phyloP scores from a whole-genome alignment of 192 early-diverging fungal genomes.

The Backusella parvicylindrica region DNA sequence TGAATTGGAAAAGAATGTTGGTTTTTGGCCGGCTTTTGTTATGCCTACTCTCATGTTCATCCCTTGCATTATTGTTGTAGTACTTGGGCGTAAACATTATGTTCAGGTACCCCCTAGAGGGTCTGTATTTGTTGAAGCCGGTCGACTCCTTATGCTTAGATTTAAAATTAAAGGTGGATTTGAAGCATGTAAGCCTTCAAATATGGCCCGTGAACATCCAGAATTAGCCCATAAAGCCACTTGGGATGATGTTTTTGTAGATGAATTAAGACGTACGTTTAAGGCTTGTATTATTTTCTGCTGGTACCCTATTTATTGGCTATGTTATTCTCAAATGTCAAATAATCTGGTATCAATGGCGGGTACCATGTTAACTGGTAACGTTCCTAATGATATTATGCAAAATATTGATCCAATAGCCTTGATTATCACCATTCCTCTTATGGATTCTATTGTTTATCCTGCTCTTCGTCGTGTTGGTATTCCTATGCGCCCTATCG shows the following conservation, averaged over 20 bases:
- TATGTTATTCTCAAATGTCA: slow-evolving; percentile 64
- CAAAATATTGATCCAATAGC: slow-evolving; percentile 67
- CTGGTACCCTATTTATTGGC: slow-evolving; percentile 75
- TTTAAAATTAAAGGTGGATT: slow-evolving; percentile 40
- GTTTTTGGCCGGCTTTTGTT: slow-evolving; percentile 59
- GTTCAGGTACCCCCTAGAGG: slow-evolving; percentile 54
- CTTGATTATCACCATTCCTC: slow-evolving; percentile 69
- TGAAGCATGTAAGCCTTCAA: slow-evolving; percentile 61
- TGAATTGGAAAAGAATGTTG: slow-evolving; percentile 57
- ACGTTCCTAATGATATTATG: slow-evolving; percentile 66
- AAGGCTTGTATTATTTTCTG: slow-evolving; percentile 69
- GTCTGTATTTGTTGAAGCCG: slow-evolving; percentile 52
- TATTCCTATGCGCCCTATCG: slow-evolving; percentile 53
- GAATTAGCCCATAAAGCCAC: slow-evolving; percentile 28
- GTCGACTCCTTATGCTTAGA: slow-evolving; percentile 19
- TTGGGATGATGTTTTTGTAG: slow-evolving; percentile 75
- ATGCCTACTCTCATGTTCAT: slow-evolving; percentile 48
- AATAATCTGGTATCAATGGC: slow-evolving; percentile 66
- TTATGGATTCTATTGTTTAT: slow-evolving; percentile 66
- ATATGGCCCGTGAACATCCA: slow-evolving; percentile 28
- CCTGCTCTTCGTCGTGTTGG: slow-evolving; percentile 53
- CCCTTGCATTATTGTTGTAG: slow-evolving; percentile 47
- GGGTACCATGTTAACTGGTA: slow-evolving; percentile 54
- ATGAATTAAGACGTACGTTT: slow-evolving; percentile 58
- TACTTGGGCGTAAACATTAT: slow-evolving; percentile 51